These are phyloP conservation scores for Datura wrightii DNA, from an alignment of 257 asterid genomes.

Conservation along the genomic window DNA sequence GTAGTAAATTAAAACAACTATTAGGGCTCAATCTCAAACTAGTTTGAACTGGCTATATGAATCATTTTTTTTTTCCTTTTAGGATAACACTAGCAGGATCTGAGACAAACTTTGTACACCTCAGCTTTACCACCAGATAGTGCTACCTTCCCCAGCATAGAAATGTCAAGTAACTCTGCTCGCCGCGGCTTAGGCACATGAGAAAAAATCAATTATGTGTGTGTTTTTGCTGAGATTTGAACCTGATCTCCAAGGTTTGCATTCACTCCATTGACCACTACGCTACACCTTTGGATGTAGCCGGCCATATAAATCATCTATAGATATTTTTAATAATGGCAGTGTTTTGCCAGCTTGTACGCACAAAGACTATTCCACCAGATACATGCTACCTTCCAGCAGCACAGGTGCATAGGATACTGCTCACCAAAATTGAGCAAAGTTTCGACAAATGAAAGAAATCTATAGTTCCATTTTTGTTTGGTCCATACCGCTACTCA, in stretches of 20 bases:
- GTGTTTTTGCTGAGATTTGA: neutral
- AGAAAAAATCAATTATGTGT: neutral
- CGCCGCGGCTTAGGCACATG: neutral
- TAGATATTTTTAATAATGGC: neutral
- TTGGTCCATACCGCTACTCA: conserved; percentile 13
- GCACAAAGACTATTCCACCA: neutral
- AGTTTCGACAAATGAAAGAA: neutral
- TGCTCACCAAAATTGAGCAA: neutral
- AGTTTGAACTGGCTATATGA: neutral
- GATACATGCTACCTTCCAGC: neutral
- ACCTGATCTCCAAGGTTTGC: neutral
- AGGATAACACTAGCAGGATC: too few species aligned
- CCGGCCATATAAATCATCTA: neutral
- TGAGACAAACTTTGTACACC: neutral
- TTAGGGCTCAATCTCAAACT: conserved; percentile 14
- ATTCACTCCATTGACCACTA: neutral
- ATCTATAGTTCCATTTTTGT: neutral
- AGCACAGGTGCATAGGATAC: neutral
- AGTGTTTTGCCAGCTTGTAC: neutral
- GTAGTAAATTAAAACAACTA: neutral
- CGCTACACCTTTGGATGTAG: neutral
- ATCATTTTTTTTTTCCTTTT: neutral
- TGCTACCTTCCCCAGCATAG: neutral
- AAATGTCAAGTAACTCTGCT: neutral
- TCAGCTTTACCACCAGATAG: neutral